Percentiles rank a stretch among this genome's conserved stretches.
Evolutionary conservation across 2,329 filamentous ascomycete species (phyloP).

Genomic region (Aureobasidium lini): DNA sequence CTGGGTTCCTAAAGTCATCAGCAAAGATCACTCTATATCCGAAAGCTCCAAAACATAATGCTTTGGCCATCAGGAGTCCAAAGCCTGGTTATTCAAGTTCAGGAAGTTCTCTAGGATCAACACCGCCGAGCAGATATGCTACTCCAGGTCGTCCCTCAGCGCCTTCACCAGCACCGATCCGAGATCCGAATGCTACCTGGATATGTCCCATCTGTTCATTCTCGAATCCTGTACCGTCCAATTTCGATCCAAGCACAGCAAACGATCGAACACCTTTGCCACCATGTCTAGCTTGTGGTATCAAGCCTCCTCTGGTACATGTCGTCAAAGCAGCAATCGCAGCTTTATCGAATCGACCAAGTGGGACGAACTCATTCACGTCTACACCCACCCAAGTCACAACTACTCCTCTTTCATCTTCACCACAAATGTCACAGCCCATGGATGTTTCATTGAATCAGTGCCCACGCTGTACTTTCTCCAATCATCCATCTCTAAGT

Average conservation of each 20-base stretch:
- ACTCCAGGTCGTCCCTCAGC: slow-evolving; percentile 32
- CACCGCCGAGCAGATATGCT: slow-evolving; percentile 37
- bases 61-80: slow-evolving; percentile 48
- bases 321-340: slow-evolving; percentile 81
- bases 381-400: neutral
- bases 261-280: slow-evolving; percentile 72
- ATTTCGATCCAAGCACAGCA: slow-evolving; percentile 80
- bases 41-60: slow-evolving; percentile 64
- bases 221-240: slow-evolving; percentile 84
- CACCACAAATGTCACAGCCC: neutral
- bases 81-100: slow-evolving; percentile 41
- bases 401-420: neutral
- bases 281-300: slow-evolving; percentile 86
- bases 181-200: slow-evolving; percentile 66
- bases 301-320: slow-evolving; percentile 77
- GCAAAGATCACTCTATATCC: slow-evolving; percentile 85
- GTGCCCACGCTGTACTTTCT: slow-evolving; percentile 87
- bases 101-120: slow-evolving; percentile 41
- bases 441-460: neutral
- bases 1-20: slow-evolving; percentile 90
- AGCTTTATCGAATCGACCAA: slow-evolving; percentile 54
- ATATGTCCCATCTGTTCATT: slow-evolving; percentile 94
- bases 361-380: slow-evolving; percentile 13
- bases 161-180: slow-evolving; percentile 42
- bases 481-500: slow-evolving; percentile 79